Evolutionary conservation across 2,329 filamentous ascomycete species (phyloP), one percentile per base, ranked within the genome.

Genomic region (Aspergillus udagawae): DNA sequence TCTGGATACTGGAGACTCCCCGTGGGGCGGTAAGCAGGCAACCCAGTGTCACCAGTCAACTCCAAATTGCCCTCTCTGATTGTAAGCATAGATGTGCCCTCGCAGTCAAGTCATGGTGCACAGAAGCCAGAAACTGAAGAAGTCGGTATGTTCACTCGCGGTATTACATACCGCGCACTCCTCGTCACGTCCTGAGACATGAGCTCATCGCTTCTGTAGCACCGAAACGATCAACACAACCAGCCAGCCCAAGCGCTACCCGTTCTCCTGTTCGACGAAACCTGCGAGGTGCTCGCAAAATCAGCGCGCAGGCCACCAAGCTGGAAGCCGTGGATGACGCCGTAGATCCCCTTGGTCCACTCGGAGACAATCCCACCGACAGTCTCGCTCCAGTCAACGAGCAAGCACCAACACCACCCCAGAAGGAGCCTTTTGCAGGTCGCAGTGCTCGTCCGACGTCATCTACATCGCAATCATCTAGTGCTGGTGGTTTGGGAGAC

Each of bases 241-340:
- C 69, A 61, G 52, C 72, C 65, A 66, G 74, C 62, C 64, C 77
- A 44, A 73, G 74, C 59, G 73, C 78, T 32, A 73, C 79, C 49
- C 79, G 77, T 61, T 78, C 80, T 32, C 76, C 80, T 49, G 75
- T 74, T 53, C 76, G 73, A 61, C 78, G 80, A 70, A 80, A 76
- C 47, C 79, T 81, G 17, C 77, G 83, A 62, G 76, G 76, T n/a
- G 77, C 79, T 54, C 80, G 83, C 59, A 83, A 84, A 69, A 79
- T 86, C 67, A 83, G 77, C 67, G 80, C 80, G 38, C 83, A 86
- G 67, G 80, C 84, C 32, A 87, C 84, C 47, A 82, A 82, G 55
- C 76, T 87, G 59, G 84, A 87, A 73, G 82, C 82, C 52, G 83
- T 86, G 58, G 85, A 86, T 63, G 81, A 85, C 67, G 80, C 83